A percentile compares a stretch with the other conserved stretches of the same genome.
These are phyloP conservation scores for Jatropha podagrica DNA, from an alignment of 441 rosid genomes.

Conservation along the genomic window DNA sequence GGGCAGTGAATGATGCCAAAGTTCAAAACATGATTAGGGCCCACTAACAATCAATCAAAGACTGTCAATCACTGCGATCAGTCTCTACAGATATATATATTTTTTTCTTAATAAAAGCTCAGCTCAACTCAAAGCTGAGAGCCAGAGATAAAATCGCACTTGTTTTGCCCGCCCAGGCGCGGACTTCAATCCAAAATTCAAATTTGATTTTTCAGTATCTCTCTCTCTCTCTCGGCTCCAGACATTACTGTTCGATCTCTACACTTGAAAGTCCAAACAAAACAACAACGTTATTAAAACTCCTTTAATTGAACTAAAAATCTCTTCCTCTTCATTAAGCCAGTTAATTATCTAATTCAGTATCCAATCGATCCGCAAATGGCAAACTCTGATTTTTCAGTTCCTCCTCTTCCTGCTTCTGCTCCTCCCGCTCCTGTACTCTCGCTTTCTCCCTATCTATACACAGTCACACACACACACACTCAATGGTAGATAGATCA, in stretches of 20 bases:
- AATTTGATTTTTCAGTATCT: conserved; percentile 14
- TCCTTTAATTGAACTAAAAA: not conserved
- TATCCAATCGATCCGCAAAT: conserved; percentile 20
- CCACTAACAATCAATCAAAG: not conserved
- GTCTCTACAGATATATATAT: not conserved
- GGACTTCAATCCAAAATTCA: conserved; percentile 23
- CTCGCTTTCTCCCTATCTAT: conserved; percentile 10
- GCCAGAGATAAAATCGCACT: not conserved
- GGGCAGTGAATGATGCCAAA: not conserved
- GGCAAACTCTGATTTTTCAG: conserved; percentile 52
- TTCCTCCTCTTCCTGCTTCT: conserved; percentile 38
- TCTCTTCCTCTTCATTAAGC: not conserved
- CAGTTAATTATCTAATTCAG: not conserved
- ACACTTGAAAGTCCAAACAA: not conserved
- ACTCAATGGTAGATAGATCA: not conserved
- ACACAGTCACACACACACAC: not conserved
- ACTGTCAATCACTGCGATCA: not conserved
- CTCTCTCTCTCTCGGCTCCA: not conserved
- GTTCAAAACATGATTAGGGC: not conserved
- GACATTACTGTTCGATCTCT: no score
- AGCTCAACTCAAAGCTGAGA: no score
- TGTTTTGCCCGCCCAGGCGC: conserved; percentile 37
- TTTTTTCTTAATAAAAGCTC: no score
- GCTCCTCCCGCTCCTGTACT: conserved; percentile 49
- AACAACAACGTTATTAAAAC: not conserved